These are phyloP conservation scores for Candolleomyces aberdarensis DNA, from an alignment of 768 basidiomycete species.

Conservation along the genomic window DNA sequence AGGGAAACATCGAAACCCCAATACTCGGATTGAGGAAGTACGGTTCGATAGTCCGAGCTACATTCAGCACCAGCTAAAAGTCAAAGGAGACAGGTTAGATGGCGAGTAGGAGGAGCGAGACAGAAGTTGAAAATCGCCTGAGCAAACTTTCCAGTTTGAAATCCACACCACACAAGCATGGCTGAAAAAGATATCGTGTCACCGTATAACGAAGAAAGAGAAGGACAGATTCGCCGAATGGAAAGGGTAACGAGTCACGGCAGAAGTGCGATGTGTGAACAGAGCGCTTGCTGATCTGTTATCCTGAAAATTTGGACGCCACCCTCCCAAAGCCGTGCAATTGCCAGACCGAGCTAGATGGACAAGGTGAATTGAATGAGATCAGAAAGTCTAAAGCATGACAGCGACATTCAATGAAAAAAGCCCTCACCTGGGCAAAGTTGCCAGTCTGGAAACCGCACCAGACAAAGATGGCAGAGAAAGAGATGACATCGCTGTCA, in stretches of 20 bases:
- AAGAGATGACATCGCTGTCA: conserved; percentile 63
- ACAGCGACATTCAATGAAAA: background rate
- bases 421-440: conserved; percentile 52
- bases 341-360: conserved; percentile 66
- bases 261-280: background rate
- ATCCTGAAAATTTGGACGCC: conserved; percentile 67
- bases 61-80: too few species aligned
- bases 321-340: conserved; percentile 75
- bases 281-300: conserved; percentile 67
- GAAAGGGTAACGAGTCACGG: background rate
- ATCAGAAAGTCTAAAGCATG: background rate
- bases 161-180: too few species aligned
- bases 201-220: background rate
- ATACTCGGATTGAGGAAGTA: too few species aligned
- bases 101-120: too few species aligned
- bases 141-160: too few species aligned
- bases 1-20: too few species aligned
- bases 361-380: background rate
- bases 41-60: too few species aligned
- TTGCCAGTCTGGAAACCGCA: conserved; percentile 86
- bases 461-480: conserved; percentile 81
- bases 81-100: too few species aligned
- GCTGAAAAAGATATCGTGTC: too few species aligned
- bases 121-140: too few species aligned
- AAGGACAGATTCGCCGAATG: too few species aligned